Base-by-base conservation (phyloP, 768 basidiomycete species). In the Hygrocybe coccinea region DNA sequence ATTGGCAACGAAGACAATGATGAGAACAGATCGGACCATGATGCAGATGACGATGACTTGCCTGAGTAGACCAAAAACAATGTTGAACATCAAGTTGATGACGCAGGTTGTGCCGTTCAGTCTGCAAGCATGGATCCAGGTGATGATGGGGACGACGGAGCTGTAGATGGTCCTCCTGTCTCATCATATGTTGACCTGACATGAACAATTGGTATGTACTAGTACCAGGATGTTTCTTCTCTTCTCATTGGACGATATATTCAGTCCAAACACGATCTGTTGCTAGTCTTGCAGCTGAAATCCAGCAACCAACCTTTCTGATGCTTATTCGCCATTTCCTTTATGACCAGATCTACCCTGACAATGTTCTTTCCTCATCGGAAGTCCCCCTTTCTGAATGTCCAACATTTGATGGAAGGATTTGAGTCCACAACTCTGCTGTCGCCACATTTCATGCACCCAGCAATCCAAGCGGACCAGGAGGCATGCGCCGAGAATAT, bases 401-500 rank as follows among this genome's bases (percentile, higher is more conserved):
- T 22, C 44, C 44, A 19, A 37, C 22, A 15, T 51, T 35, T 22
- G 7, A n/a, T 19, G 44, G 44, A n/a, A 46, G 22, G 22, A 46
- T 46, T 22, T 41, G 37, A 22, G 45, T 60, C 2, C 56, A 56
- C 52, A 55, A 54, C 29, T 62, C 61, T 37, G 61, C 61, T 11
- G 46, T 52, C 1, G 62, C 57, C 1, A 55, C 56, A 0, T 68
- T 67, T 56, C 63, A 62, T 48, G 66, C 69, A 1, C 67, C 67
- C 0, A 69, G 67, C 39, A 61, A 71, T 29, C 35, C 62, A n/a
- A 60, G 56, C 11, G 65, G 68, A 2, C 39, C 58, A 6, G 59
- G 62, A 5, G 66, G 68, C 0, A 70, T 70, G 69, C 58, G 60
- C 19, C 57, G 57, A 8, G 69, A 71, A 49, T 47, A 49, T 15